Base-by-base conservation (phyloP, 192 early-diverging fungal genomes). In the Blastocladiella britannica region DNA sequence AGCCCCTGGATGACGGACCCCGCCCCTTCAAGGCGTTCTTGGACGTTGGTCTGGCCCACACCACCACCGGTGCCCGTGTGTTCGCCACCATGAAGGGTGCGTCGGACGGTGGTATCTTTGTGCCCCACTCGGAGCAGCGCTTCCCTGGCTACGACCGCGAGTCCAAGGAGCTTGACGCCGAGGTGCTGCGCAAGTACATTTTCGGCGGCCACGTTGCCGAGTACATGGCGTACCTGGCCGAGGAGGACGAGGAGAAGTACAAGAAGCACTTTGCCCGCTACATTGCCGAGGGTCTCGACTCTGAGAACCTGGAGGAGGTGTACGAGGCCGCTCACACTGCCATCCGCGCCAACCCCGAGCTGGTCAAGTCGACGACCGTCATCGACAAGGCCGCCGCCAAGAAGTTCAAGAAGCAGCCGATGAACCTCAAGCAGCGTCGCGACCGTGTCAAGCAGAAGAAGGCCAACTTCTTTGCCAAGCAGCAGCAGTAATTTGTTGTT, bases 11-110 rank as follows among this genome's bases (percentile, higher is more conserved):
- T 63, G 89, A 94, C 66, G 89, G 85, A 51, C 90, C 91, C 57
- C 86, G 86, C 57, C 94, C 94, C 56, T 95, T 98, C 88, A 89
- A 91, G 80, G 85, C 83, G 55, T 95, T 86, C 86, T 80, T 98
- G 56, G 94, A 95, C 73, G 87, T 88, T 62, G 94, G 91, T 80
- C 83, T 95, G 57, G 80, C 83, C 72, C 86, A 89, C 69, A 93
- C 94, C 72, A 93, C 91, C 77, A 94, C 90, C 60, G 93, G 93
- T 67, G 82, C 86, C 76, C 86, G 87, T 80, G 81, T 95, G 66
- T 97, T 97, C 61, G 94, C 81, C 71, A 90, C 84, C 71, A 77
- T 93, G 67, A 97, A 97, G 86, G 94, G 94, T 82, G 94, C 91
- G 60, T 90, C 86, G 59, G 91, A 97, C 75, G 94, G 94, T 80